Evolutionary conservation across 1,284 basidiomycete species (phyloP), one percentile per base, ranked within the genome.

Genomic region (Cryptococcus sp.): DNA sequence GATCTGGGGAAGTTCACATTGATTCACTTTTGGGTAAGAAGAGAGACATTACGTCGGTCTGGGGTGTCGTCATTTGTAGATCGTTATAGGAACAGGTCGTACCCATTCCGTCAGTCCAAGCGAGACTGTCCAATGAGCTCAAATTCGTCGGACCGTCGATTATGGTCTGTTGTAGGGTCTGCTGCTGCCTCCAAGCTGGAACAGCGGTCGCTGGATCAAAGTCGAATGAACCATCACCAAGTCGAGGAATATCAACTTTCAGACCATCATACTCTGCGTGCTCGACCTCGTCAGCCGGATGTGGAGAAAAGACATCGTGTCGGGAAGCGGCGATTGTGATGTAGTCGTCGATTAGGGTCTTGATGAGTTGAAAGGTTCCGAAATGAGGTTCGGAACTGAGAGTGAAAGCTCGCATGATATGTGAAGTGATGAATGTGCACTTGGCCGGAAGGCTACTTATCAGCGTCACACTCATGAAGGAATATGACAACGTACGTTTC

Each of bases 331-430:
- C 46, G 39, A 74, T 56, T 18, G 61, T 53, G 31, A 70, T 57
- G 46, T 64, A 72, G 49, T 74, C 72, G 53, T 72, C 72, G 39
- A 69, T 59, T 64, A 65, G 72, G 2, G 68, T 69, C 51, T 74
- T 74, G 56, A 74, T 28, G 5, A 74, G 61, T 49, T 72, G 72
- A 58, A 72, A 72, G 23, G 58, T 50, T 4, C 70, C 69, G 44
- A 72, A 72, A 1, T 63, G 56, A 18, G 64, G 56, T 47, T 67
- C 68, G 21, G 59, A 64, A 42, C 59, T 4, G 16, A 39, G 36
- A 39, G 36, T n/a, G 14, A 39, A 16, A 4, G 16, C 36, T n/a
- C 36, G 5, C 16, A 39, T 19, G 36, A 39, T 39, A n/a, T 39
- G 16, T n/a, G 36, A 39, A 7, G 36, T 39, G 36, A 39, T 64